Conservation (phyloP, 805 yeast species). For the Priceomyces melissophilus region DNA sequence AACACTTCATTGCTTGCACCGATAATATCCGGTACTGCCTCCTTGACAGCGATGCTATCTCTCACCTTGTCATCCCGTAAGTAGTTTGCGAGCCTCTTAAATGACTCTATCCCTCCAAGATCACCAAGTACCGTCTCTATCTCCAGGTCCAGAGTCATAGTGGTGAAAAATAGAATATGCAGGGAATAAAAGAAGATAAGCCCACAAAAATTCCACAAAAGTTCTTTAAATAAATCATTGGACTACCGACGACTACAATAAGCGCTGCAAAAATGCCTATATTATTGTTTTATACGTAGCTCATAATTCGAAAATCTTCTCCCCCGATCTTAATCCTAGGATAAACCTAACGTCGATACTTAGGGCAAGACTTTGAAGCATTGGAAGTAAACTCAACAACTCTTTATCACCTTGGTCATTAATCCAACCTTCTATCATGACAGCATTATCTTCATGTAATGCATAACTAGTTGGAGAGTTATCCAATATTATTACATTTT, state of each 20-base stretch:
- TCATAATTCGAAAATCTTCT: constrained; percentile 48
- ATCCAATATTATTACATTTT: constrained; percentile 75
- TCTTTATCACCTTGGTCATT: constrained; percentile 91
- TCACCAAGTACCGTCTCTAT: no score
- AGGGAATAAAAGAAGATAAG: no score
- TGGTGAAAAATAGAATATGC: no score
- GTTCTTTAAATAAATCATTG: no score
- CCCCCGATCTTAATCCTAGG: constrained; percentile 73
- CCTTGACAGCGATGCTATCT: constrained; percentile 5
- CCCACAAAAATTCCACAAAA: no score
- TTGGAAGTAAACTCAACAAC: constrained; percentile 74
- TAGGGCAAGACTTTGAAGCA: constrained; percentile 69
- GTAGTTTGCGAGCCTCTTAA: constrained; percentile 14
- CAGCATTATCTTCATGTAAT: constrained; percentile 80
- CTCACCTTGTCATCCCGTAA: constrained; percentile 21
- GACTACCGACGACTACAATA: no score
- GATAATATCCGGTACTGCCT: constrained; percentile 6
- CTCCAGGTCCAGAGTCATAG: no score
- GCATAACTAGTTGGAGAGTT: constrained; percentile 91
- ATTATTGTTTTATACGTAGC: no score
- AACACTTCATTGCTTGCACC: constrained; percentile 4
- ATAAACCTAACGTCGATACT: constrained; percentile 82
- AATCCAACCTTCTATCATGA: constrained; percentile 96
- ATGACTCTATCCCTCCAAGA: not conserved
- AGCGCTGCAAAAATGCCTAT: no score